phyloP scores from a whole-genome alignment of 1,139 yeast species.

The Nakaseomyces kungkrabaensis region DNA sequence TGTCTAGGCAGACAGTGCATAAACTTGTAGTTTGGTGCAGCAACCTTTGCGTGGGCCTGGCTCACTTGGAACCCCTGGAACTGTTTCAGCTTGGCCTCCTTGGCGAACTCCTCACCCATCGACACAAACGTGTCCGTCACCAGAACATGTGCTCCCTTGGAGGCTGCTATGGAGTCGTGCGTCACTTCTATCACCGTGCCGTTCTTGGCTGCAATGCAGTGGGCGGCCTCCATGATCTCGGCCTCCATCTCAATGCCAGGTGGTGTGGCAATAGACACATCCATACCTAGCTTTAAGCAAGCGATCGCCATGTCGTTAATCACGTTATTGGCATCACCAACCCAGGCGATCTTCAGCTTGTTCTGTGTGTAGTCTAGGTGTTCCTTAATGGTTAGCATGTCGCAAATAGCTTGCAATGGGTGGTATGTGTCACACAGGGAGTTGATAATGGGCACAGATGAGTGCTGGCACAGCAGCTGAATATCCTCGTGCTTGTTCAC shows the following conservation, averaged over 20 bases:
- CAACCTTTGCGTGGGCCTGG: conserved; percentile 48
- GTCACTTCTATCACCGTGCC: conserved; percentile 53
- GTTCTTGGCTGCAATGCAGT: conserved; percentile 41
- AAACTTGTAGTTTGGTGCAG: conserved; percentile 66
- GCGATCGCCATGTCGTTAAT: conserved; percentile 92
- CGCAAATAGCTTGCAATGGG: conserved; percentile 93
- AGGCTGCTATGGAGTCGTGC: conserved; percentile 65
- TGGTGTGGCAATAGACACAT: conserved; percentile 80
- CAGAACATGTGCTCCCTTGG: conserved; percentile 61
- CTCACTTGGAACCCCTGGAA: conserved; percentile 83
- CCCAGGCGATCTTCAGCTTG: conserved; percentile 76
- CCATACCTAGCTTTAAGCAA: conserved; percentile 73
- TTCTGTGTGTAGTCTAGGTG: conserved; percentile 41
- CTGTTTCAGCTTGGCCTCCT: conserved; percentile 58
- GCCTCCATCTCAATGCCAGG: conserved; percentile 53
- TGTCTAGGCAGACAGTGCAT: conserved; percentile 98
- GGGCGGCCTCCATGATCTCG: conserved; percentile 48
- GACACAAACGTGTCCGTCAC: conserved; percentile 98
- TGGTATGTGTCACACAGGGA: conserved; percentile 89
- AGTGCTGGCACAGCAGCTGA: conserved; percentile 59
- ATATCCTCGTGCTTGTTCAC: conserved; percentile 81
- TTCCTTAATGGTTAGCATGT: conserved; percentile 76
- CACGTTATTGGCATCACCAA: conserved; percentile 94
- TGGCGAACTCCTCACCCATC: conserved; percentile 92
- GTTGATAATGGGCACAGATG: conserved; percentile 84